Conservation (phyloP, 139 green algal genomes). For the Chlorella vulgaris region DNA sequence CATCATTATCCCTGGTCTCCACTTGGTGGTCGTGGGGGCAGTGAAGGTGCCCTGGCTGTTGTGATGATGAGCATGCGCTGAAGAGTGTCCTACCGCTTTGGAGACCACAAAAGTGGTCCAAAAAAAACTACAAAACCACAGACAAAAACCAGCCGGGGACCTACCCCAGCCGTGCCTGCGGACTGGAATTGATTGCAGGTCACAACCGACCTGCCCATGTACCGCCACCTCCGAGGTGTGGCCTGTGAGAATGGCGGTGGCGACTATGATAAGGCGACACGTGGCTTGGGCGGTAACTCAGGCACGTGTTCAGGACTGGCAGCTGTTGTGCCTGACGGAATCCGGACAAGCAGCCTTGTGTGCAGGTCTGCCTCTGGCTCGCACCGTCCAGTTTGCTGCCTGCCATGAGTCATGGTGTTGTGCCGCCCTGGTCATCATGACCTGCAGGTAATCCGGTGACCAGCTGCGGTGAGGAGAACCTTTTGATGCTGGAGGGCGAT, state of each 20-base stretch:
- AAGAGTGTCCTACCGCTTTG: too few relatives aligned
- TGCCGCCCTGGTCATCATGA: background rate
- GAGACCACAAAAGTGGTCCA: too few relatives aligned
- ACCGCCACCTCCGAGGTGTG: conserved; percentile 57
- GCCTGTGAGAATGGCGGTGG: conserved; percentile 43
- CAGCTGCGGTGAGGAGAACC: conserved; percentile 51
- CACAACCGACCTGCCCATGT: conserved; percentile 79
- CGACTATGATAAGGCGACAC: conserved; percentile 59
- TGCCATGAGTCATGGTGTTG: background rate
- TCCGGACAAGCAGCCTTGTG: too few relatives aligned
- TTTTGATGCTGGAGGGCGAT: conserved; percentile 60
- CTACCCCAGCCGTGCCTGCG: too few relatives aligned
- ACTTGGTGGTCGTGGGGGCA: too few relatives aligned
- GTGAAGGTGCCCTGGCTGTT: too few relatives aligned
- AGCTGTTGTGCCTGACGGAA: too few relatives aligned
- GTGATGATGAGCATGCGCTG: too few relatives aligned
- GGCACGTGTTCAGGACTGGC: too few relatives aligned
- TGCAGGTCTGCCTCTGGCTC: conserved; percentile 54
- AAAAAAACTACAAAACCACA: too few relatives aligned
- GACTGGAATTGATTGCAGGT: conserved; percentile 45
- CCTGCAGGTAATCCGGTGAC: conserved; percentile 4
- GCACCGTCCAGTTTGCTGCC: conserved; percentile 48
- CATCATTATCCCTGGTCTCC: background rate
- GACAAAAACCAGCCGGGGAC: too few relatives aligned
- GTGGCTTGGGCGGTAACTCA: conserved; percentile 70